phyloP scores from a whole-genome alignment of 2,329 filamentous ascomycete species.

The Plenodomus tracheiphilus region DNA sequence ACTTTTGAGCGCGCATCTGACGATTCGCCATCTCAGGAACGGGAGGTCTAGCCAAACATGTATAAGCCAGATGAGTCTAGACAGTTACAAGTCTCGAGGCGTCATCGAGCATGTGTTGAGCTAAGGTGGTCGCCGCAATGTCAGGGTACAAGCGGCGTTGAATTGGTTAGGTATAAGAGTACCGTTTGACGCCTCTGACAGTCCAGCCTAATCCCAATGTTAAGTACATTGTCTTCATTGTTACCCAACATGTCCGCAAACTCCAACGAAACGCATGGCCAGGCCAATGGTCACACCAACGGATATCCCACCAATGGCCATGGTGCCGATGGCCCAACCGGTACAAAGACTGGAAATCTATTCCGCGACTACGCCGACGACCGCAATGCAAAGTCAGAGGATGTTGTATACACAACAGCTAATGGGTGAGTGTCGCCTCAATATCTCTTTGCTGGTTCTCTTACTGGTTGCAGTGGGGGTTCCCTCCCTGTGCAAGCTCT shows the following conservation, averaged over 20 bases:
- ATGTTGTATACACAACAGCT: slow-evolving; percentile 59
- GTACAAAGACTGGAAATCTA: slow-evolving; percentile 41
- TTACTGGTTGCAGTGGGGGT: too few species aligned
- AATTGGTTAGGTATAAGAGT: slow-evolving; percentile 3
- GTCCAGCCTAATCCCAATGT: background rate
- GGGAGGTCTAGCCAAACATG: slow-evolving; percentile 10
- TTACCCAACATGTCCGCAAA: background rate
- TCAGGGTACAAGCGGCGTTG: slow-evolving; percentile 4
- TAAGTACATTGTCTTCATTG: background rate
- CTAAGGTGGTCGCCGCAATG: slow-evolving; percentile 11
- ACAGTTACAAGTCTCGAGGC: slow-evolving; percentile 14
- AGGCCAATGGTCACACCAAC: slow-evolving; percentile 2
- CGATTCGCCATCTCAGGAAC: slow-evolving; percentile 8
- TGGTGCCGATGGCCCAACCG: slow-evolving; percentile 17
- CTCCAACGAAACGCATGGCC: background rate
- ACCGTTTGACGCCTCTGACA: background rate
- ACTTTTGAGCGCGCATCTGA: slow-evolving; percentile 12
- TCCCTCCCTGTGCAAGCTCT: background rate
- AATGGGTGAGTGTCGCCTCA: slow-evolving; percentile 53
- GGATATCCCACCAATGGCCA: slow-evolving; percentile 17
- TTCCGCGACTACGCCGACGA: slow-evolving; percentile 51
- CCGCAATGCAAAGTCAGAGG: slow-evolving; percentile 47
- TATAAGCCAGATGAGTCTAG: slow-evolving; percentile 1
- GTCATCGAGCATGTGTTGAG: slow-evolving; percentile 18
- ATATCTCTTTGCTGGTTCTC: too few species aligned